Conservation (phyloP, 2,329 filamentous ascomycete genomes). For the Alternaria panax region DNA sequence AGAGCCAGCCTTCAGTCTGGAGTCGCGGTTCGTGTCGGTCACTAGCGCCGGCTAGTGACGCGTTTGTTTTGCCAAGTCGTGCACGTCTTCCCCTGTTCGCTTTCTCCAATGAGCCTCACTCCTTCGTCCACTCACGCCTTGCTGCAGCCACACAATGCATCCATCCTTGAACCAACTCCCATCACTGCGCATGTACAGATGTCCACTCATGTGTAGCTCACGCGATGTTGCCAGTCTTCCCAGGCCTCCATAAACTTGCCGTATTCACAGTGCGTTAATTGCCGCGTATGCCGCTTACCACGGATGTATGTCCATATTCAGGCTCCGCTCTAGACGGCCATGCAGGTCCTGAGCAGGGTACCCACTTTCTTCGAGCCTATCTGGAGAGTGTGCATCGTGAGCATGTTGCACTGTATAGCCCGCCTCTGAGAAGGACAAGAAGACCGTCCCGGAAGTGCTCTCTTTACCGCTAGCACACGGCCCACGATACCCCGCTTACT, state of each 20-base stretch:
- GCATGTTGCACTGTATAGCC: neutral
- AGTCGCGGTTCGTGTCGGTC: neutral
- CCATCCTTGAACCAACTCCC: neutral
- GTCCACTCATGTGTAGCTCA: neutral
- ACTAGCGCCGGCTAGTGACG: neutral
- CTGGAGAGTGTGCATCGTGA: neutral
- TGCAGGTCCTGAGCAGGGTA: neutral
- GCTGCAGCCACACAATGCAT: neutral
- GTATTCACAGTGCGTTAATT: neutral
- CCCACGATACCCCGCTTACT: neutral
- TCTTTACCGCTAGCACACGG: neutral
- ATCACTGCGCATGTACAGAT: neutral
- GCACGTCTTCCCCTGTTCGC: neutral
- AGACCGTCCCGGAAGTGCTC: neutral
- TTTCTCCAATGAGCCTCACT: neutral
- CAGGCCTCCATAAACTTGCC: neutral
- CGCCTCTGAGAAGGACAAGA: neutral
- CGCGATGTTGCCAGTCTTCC: neutral
- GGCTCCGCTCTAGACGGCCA: neutral
- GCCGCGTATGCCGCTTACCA: neutral
- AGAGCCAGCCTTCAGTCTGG: neutral
- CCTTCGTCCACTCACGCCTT: neutral
- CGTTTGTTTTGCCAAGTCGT: neutral
- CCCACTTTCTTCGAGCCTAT: neutral
- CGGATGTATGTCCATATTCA: neutral